Evolutionary conservation across 352 stramenopile species (phyloP).

Genomic region (Globisporangium nodosum): DNA sequence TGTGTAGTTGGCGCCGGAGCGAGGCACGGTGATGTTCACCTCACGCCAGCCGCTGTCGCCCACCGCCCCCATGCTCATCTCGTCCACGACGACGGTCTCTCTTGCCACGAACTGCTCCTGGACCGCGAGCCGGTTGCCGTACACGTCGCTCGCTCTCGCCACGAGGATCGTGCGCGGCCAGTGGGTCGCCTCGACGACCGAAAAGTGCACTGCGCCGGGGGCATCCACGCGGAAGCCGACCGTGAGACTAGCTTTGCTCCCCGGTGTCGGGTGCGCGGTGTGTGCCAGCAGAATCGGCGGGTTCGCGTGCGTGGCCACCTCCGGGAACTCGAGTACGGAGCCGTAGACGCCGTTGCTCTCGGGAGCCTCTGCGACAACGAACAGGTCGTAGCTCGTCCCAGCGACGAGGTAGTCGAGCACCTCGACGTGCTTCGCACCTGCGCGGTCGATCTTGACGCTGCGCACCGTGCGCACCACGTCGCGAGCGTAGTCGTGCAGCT

Average conservation of each 20-base stretch:
- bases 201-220: conserved; percentile 51
- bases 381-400: conserved; percentile 60
- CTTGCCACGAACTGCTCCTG: conserved; percentile 46
- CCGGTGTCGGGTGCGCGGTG: conserved; percentile 52
- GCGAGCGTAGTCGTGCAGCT: conserved; percentile 50
- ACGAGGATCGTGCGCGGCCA: conserved; percentile 35
- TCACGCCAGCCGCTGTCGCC: conserved; percentile 44
- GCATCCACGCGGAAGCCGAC: conserved; percentile 63
- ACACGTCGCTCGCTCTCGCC: conserved; percentile 37
- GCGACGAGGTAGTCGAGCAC: conserved; percentile 56
- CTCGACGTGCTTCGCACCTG: conserved; percentile 29
- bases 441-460: conserved; percentile 29
- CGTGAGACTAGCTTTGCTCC: conserved; percentile 35
- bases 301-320: conserved; percentile 55
- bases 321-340: conserved; percentile 28
- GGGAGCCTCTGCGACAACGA: conserved; percentile 44
- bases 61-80: conserved; percentile 16
- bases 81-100: conserved; percentile 28
- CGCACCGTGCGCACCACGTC: conserved; percentile 53
- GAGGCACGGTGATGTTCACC: conserved; percentile 48
- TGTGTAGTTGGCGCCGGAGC: conserved; percentile 53
- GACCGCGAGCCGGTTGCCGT: conserved; percentile 61
- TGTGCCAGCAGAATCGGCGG: conserved; percentile 64
- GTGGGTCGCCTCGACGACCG: conserved; percentile 32
- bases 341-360: conserved; percentile 62